These are phyloP conservation scores for Pistacia atlantica DNA, from an alignment of 345 rosid species.

Conservation along the genomic window DNA sequence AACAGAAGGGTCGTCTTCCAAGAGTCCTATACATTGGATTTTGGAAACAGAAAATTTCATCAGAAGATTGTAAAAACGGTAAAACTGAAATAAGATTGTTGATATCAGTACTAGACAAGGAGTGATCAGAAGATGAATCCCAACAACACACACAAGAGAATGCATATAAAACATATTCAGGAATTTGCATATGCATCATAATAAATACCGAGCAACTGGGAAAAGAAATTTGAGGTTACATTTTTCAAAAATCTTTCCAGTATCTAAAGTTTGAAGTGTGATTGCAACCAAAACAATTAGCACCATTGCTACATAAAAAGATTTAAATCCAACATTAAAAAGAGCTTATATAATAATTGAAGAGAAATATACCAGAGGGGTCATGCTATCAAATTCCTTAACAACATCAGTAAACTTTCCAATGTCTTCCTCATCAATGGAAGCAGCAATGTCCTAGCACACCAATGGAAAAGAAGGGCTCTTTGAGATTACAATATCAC, in stretches of 20 bases:
- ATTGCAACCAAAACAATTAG: not conserved
- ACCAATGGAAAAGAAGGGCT: constrained; percentile 5
- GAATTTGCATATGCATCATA: not conserved
- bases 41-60: not conserved
- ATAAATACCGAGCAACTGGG: not conserved
- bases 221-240: not conserved
- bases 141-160: too few relatives aligned
- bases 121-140: not conserved
- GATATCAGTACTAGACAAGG: too few relatives aligned
- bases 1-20: constrained; percentile 95
- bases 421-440: constrained; percentile 95
- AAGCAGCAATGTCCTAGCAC: constrained; percentile 77
- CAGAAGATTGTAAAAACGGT: not conserved
- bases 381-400: constrained; percentile 99
- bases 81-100: not conserved
- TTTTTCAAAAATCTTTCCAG: not conserved
- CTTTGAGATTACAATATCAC: constrained; percentile 4
- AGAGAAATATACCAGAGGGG: constrained; percentile 71
- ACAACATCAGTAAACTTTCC: constrained; percentile 82
- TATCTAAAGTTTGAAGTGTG: not conserved
- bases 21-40: constrained; percentile 55
- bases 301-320: not conserved
- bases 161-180: not conserved
- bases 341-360: not conserved
- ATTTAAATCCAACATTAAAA: not conserved